A percentile compares a stretch with the other conserved stretches of the same genome.
These are phyloP conservation scores for Zymoseptoria crescenta DNA, from an alignment of 2,329 filamentous ascomycete genomes.

Conservation along the genomic window DNA sequence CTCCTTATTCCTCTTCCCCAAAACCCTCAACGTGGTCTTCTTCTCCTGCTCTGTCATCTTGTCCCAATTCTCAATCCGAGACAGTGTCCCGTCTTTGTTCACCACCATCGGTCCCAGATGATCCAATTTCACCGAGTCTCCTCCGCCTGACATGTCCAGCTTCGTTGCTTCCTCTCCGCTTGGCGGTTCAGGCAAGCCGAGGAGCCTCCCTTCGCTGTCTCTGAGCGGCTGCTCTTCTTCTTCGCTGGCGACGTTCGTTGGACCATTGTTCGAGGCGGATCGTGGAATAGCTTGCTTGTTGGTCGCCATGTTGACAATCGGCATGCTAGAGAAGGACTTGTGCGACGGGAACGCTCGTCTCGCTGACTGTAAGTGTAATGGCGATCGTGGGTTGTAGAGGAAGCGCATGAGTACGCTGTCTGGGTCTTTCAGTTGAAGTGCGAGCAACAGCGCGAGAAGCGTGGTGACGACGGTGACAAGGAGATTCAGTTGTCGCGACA, in stretches of 20 bases:
- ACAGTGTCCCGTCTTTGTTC: conserved; percentile 62
- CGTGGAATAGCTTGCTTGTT: not conserved
- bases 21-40: conserved; percentile 56
- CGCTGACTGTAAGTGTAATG: not conserved
- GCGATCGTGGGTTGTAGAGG: not conserved
- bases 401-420: conserved; percentile 8
- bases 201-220: conserved; percentile 3
- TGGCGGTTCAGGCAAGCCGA: conserved; percentile 19
- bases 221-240: not conserved
- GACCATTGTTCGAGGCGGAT: not conserved
- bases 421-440: conserved; percentile 1
- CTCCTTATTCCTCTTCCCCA: conserved; percentile 61
- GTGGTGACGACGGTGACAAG: not conserved
- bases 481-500: conserved; percentile 3
- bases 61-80: conserved; percentile 64
- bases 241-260: not conserved
- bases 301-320: not conserved
- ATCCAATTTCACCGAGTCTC: conserved; percentile 50
- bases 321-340: not conserved
- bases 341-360: conserved; percentile 3
- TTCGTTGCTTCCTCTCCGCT: conserved; percentile 24
- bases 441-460: conserved; percentile 2
- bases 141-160: conserved; percentile 29
- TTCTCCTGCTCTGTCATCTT: conserved; percentile 63
- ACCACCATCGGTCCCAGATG: conserved; percentile 66